These are phyloP conservation scores for Lipomyces orientalis DNA, from an alignment of 805 yeast species.

Conservation along the genomic window DNA sequence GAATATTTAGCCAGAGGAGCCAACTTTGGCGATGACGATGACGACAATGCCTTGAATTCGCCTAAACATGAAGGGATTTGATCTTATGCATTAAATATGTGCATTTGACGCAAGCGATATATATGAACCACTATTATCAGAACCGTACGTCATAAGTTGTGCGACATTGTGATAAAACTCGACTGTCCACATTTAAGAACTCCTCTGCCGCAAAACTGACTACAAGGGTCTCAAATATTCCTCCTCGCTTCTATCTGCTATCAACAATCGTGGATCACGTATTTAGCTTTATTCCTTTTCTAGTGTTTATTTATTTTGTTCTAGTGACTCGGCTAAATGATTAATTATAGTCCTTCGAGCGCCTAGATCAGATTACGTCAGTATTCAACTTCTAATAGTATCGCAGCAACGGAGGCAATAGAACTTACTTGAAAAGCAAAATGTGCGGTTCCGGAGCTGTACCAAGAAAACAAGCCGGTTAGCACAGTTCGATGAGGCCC, in stretches of 20 bases:
- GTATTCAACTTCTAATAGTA: neutral
- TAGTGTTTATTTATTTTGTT: neutral
- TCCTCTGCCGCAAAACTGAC: neutral
- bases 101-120: neutral
- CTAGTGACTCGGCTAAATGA: neutral
- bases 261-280: neutral
- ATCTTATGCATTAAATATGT: neutral
- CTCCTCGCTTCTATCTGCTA: neutral
- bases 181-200: no score
- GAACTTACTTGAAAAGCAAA: slow-evolving; percentile 66
- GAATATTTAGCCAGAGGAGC: no score
- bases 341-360: slow-evolving; percentile 14
- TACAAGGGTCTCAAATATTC: neutral
- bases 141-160: neutral
- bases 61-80: neutral
- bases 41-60: no score
- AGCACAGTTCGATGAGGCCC: neutral
- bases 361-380: slow-evolving; percentile 1
- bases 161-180: neutral
- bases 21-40: no score
- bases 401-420: neutral
- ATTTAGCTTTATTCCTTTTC: neutral
- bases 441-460: slow-evolving; percentile 97
- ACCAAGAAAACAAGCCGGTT: neutral
- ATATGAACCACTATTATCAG: neutral